Evolutionary conservation across 768 basidiomycete species (phyloP).

Genomic region (Asterophora parasitica): DNA sequence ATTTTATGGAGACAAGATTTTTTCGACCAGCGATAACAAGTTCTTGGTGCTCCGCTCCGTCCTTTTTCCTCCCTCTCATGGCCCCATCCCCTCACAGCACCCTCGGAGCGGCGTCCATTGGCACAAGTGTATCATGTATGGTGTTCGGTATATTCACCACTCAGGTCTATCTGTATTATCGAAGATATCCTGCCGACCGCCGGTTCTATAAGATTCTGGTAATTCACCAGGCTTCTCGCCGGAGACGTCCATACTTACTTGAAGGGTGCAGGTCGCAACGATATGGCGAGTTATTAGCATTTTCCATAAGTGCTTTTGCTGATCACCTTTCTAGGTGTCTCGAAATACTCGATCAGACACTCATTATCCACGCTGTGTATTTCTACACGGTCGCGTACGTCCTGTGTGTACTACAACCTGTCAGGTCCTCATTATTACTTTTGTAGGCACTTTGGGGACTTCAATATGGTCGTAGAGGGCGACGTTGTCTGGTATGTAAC

Average conservation of each 20-base stretch:
- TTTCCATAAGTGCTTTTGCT: background rate
- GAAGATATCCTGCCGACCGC: constrained; percentile 33
- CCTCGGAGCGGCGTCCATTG: constrained; percentile 35
- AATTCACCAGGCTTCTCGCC: constrained; percentile 7
- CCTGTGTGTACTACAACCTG: background rate
- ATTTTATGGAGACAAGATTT: too few species aligned
- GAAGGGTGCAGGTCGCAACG: background rate
- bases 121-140: constrained; percentile 34
- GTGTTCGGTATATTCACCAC: constrained; percentile 37
- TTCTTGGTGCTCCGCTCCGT: background rate
- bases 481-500: constrained; percentile 29
- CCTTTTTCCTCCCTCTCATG: background rate
- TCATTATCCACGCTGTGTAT: constrained; percentile 51
- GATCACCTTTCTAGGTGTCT: constrained; percentile 30
- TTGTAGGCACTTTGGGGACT: constrained; percentile 33
- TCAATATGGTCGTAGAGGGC: constrained; percentile 22
- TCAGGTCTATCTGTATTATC: constrained; percentile 34
- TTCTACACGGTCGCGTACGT: constrained; percentile 51
- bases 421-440: background rate
- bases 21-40: too few species aligned
- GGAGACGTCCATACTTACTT: background rate
- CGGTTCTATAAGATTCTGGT: constrained; percentile 30
- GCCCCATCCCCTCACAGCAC: constrained; percentile 26
- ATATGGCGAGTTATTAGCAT: background rate
- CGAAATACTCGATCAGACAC: constrained; percentile 43